These are phyloP conservation scores for Sporobolomyces phaffii DNA, from an alignment of 768 basidiomycete species.

Conservation along the genomic window DNA sequence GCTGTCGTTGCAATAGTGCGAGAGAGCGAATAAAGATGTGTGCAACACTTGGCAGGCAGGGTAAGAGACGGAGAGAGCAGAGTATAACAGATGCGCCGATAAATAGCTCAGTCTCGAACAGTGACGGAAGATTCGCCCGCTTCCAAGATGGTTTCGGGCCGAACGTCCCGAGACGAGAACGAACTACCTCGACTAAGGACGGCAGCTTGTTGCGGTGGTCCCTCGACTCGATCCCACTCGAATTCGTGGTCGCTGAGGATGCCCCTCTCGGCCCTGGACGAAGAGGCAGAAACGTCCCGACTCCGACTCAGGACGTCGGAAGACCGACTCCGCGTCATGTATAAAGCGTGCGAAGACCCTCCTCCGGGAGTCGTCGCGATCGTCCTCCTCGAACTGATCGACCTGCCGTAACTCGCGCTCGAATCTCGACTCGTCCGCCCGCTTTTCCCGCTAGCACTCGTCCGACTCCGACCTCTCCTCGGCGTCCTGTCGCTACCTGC, in stretches of 20 bases:
- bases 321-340: conserved; percentile 13
- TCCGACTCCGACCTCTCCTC: too few species aligned
- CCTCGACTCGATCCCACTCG: neutral
- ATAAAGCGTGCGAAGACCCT: neutral
- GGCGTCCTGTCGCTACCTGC: neutral
- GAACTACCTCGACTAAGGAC: too few species aligned
- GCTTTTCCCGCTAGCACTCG: too few species aligned
- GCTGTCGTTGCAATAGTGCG: too few species aligned
- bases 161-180: too few species aligned
- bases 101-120: neutral
- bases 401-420: neutral
- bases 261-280: neutral
- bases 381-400: neutral
- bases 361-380: neutral
- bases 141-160: conserved; percentile 8
- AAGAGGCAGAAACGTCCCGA: neutral
- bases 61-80: neutral
- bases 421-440: conserved; percentile 1
- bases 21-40: too few species aligned
- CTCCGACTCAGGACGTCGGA: conserved; percentile 3
- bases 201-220: too few species aligned
- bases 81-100: too few species aligned
- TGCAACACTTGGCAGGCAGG: neutral
- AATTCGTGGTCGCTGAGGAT: neutral
- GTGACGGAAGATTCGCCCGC: conserved; percentile 30